Percentiles rank a stretch among this genome's conserved stretches.
Conservation (phyloP, 2,329 filamentous ascomycete genomes). For the Septoria petroselini region DNA sequence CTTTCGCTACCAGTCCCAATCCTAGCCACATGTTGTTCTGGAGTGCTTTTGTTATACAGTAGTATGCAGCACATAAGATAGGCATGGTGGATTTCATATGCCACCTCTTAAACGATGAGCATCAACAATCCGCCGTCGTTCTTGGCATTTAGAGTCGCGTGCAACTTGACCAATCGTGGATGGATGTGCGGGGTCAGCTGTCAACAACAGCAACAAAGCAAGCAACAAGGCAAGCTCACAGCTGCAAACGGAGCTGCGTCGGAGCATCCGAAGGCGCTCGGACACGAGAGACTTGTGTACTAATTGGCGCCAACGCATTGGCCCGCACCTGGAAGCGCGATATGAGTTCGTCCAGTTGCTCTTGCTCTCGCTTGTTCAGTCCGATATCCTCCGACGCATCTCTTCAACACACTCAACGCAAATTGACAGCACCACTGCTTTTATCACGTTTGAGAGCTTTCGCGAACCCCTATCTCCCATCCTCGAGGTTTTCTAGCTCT, state of each 20-base stretch:
- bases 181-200: neutral
- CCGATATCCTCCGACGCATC: no score
- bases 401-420: neutral
- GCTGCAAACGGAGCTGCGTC: neutral
- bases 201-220: neutral
- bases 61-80: neutral
- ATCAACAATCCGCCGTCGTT: neutral
- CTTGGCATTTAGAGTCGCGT: neutral
- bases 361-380: neutral
- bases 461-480: neutral
- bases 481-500: conserved; percentile 9
- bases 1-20: no score
- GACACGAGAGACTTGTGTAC: neutral
- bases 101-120: neutral
- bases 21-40: no score
- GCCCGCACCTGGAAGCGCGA: neutral
- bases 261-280: no score
- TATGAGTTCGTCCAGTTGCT: neutral
- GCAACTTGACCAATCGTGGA: neutral
- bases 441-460: neutral
- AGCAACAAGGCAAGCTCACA: no score
- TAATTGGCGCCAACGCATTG: conserved; percentile 5
- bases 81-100: no score
- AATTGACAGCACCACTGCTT: no score
- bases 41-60: no score